Evolutionary conservation across 805 yeast genomes (phyloP).

Genomic region (Pichia rugopelliculosa): DNA sequence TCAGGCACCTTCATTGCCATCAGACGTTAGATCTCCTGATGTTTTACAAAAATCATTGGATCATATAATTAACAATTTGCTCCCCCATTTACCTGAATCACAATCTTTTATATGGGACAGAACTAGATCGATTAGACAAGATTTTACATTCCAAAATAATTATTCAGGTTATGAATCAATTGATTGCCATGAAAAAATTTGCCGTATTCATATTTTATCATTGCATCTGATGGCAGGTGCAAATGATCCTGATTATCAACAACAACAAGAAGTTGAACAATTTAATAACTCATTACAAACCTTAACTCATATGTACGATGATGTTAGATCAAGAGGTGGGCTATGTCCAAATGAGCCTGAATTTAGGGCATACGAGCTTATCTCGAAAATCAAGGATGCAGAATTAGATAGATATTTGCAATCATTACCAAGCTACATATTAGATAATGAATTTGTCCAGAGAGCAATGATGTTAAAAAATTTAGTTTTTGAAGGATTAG

Average conservation of each 20-base stretch:
- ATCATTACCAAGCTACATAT: constrained; percentile 50
- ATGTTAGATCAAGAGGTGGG: constrained; percentile 64
- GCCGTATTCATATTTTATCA: constrained; percentile 75
- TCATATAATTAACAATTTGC: constrained; percentile 57
- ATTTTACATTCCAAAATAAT: constrained; percentile 92
- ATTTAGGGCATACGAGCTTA: constrained; percentile 77
- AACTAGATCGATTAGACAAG: constrained; percentile 93
- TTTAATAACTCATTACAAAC: constrained; percentile 87
- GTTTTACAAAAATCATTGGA: constrained; percentile 59
- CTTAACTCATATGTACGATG: constrained; percentile 77
- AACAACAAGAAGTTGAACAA: constrained; percentile 94
- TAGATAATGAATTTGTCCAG: constrained; percentile 52
- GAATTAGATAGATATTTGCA: constrained; percentile 76
- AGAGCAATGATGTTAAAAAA: constrained; percentile 66
- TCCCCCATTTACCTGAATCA: constrained; percentile 67
- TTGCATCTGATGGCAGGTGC: constrained; percentile 80
- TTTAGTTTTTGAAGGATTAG: constrained; percentile 56
- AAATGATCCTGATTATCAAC: constrained; percentile 62
- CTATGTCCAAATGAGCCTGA: constrained; percentile 81
- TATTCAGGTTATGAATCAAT: constrained; percentile 90
- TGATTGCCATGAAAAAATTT: constrained; percentile 87
- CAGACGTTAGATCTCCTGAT: constrained; percentile 93
- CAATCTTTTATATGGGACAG: constrained; percentile 96
- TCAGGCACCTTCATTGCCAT: constrained; percentile 94
- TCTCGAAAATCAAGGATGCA: constrained; percentile 76